phyloP scores from a whole-genome alignment of 306 rosid genomes.

The Ormosia semicastrata region DNA sequence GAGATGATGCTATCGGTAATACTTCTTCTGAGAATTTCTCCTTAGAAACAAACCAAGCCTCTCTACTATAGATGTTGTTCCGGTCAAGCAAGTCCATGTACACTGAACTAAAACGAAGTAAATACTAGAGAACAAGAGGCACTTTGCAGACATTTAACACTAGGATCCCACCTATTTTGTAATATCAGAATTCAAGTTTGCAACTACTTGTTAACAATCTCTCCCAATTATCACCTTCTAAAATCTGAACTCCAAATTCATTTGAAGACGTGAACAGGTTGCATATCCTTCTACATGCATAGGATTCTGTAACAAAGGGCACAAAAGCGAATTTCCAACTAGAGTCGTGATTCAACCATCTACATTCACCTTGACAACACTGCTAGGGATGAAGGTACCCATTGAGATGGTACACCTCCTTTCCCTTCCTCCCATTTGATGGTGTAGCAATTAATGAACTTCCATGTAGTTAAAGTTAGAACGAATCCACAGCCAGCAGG shows the following conservation, averaged over 20 bases:
- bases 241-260: neutral
- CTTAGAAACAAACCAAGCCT: too few species aligned
- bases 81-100: neutral
- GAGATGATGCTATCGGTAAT: too few species aligned
- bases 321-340: neutral
- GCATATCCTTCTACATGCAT: neutral
- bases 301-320: conserved; percentile 9
- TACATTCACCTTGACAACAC: too few species aligned
- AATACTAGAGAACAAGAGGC: neutral
- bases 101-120: neutral
- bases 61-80: neutral
- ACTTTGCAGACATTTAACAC: neutral
- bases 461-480: neutral
- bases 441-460: neutral
- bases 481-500: neutral
- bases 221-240: neutral
- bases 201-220: neutral
- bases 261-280: neutral
- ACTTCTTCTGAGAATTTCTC: too few species aligned
- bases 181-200: neutral
- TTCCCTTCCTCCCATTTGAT: neutral
- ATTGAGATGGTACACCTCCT: too few species aligned
- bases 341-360: too few species aligned
- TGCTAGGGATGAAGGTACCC: too few species aligned
- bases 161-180: neutral